phyloP scores from a whole-genome alignment of 2,329 filamentous ascomycete species.

The Gaeumannomyces tritici region DNA sequence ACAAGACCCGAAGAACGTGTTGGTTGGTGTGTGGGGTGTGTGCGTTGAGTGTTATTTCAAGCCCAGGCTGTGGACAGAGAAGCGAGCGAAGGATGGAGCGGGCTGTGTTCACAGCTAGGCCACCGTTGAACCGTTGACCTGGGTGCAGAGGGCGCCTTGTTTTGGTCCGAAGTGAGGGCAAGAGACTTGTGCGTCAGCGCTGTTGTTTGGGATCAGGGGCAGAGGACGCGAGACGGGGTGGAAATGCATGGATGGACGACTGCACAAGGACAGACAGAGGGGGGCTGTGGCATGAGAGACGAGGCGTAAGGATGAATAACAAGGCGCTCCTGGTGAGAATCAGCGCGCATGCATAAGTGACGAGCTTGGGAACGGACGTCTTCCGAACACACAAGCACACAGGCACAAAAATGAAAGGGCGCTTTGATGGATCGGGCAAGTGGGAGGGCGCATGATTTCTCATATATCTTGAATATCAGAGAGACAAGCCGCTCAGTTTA shows the following conservation, averaged over 20 bases:
- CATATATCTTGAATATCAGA: constrained; percentile 10
- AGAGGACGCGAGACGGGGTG: background rate
- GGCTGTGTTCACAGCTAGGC: background rate
- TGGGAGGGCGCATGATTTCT: constrained; percentile 10
- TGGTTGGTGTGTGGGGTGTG: background rate
- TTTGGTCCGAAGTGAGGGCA: constrained; percentile 4
- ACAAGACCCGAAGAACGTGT: background rate
- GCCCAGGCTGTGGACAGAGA: background rate
- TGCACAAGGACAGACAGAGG: constrained; percentile 3
- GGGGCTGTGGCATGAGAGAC: constrained; percentile 7
- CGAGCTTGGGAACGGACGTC: constrained; percentile 5
- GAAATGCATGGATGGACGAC: background rate
- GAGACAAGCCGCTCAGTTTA: background rate
- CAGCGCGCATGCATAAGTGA: constrained; percentile 8
- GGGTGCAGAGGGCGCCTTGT: background rate
- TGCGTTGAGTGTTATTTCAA: background rate
- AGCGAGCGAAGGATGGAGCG: background rate
- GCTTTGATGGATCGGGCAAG: constrained; percentile 10
- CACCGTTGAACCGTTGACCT: background rate
- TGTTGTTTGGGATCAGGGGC: constrained; percentile 4
- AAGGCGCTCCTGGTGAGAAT: constrained; percentile 11
- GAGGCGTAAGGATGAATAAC: constrained; percentile 6
- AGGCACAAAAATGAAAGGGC: too few relatives aligned
- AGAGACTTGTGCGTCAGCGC: constrained; percentile 5
- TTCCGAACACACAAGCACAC: too few relatives aligned